Base-by-base conservation (phyloP, 257 asterid genomes). In the Scutellaria galericulata region DNA sequence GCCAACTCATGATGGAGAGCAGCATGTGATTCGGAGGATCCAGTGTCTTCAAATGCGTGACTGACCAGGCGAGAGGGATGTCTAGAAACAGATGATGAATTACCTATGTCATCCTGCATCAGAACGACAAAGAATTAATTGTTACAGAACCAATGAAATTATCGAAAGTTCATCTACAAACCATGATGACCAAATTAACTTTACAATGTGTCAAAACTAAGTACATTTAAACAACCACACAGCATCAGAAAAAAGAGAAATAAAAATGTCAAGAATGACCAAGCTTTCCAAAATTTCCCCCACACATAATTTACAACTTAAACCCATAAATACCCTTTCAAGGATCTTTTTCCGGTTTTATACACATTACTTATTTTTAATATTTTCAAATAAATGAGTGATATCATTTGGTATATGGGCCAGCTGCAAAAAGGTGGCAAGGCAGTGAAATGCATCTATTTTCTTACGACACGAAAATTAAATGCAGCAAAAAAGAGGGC, bases 91-190 rank as follows among this genome's bases (percentile, higher is more conserved):
- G 80, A 41, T 31, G 35, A 27, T 27, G 82, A 24, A 47, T 83
- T 78, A 61, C 66, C 78, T 75, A 76, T 46, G 37, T 80, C 86
- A 54, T 88, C 90, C 97, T 91, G 79, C 83, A 81, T 31, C 57
- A 66, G 52, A 51, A 24, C 47, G 41, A 54, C 44, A 69, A 55
- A 20, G 24, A 53, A 10, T 22, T 11, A 6, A 44, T 24, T 6
- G 24, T n/a, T 46, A 13, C 44, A 42, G 13, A 0, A 11, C 45
- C 37, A 18, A 72, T 37, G 12, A 60, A 51, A 18, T 10, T 59
- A 40, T 64, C 6, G 14, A 47, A 44, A 44, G 12, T 44, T 42
- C 55, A 64, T 22, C 68, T 18, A 12, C 45, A 10, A 45, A 57
- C 42, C 57, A 24, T n/a, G 9, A 31, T n/a, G 24, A 8, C 46